Conservation (phyloP, 1,284 basidiomycete genomes). For the Rhodofomes roseus region DNA sequence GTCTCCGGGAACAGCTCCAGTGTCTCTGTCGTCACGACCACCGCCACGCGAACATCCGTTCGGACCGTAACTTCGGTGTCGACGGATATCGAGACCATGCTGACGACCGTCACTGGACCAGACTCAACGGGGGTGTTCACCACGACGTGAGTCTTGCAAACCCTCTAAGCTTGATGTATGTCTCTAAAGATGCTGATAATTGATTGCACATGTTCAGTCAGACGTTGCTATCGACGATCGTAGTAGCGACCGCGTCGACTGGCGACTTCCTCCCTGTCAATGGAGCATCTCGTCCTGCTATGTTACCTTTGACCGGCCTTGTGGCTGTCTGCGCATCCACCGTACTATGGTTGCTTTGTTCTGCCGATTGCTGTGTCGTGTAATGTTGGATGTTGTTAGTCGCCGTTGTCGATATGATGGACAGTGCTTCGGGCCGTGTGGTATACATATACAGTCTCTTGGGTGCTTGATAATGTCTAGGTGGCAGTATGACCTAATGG, state of each 20-base stretch:
- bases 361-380: background rate
- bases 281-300: conserved; percentile 6
- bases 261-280: conserved; percentile 28
- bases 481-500: too few species aligned
- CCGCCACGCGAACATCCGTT: conserved; percentile 21
- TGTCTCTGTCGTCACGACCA: conserved; percentile 15
- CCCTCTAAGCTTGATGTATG: background rate
- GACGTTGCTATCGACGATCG: conserved; percentile 20
- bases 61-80: conserved; percentile 26
- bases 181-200: background rate
- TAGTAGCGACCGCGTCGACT: conserved; percentile 13
- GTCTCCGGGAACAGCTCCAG: background rate
- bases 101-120: conserved; percentile 21
- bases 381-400: background rate
- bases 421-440: background rate
- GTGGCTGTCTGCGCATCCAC: conserved; percentile 5
- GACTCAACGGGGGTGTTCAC: conserved; percentile 22
- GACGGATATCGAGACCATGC: conserved; percentile 25
- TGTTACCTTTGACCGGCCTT: background rate
- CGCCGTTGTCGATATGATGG: background rate
- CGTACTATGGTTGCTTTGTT: background rate
- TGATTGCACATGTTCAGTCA: background rate
- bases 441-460: background rate
- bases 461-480: too few species aligned
- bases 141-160: conserved; percentile 19